phyloP scores from a whole-genome alignment of 805 yeast species.

The Cyberlindnera saturnus region DNA sequence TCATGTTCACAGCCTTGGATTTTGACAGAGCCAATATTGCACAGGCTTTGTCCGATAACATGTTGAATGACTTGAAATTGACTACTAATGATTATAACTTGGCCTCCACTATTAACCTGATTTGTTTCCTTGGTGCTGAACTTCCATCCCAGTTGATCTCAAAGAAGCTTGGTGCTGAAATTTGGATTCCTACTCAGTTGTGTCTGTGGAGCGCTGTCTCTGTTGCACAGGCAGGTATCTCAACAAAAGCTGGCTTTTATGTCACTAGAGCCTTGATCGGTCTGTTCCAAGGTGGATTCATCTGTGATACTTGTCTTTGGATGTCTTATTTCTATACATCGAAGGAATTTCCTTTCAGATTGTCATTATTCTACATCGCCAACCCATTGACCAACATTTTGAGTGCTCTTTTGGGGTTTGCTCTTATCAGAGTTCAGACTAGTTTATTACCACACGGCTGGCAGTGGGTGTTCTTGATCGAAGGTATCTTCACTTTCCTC shows the following conservation, averaged over 20 bases:
- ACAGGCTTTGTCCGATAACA: slow-evolving; percentile 53
- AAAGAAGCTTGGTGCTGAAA: slow-evolving; percentile 58
- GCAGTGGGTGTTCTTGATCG: slow-evolving; percentile 62
- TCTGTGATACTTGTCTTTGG: slow-evolving; percentile 59
- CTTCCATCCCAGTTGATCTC: slow-evolving; percentile 61
- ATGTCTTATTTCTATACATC: slow-evolving; percentile 60
- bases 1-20: slow-evolving; percentile 54
- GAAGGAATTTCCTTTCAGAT: slow-evolving; percentile 50
- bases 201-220: slow-evolving; percentile 52
- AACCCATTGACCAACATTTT: slow-evolving; percentile 40
- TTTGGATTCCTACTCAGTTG: slow-evolving; percentile 57
- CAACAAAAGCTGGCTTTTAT: slow-evolving; percentile 35
- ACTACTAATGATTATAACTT: slow-evolving; percentile 54
- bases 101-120: slow-evolving; percentile 49
- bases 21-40: slow-evolving; percentile 52
- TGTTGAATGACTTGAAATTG: slow-evolving; percentile 30
- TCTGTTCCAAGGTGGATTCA: slow-evolving; percentile 62
- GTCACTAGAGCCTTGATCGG: slow-evolving; percentile 49
- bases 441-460: slow-evolving; percentile 43
- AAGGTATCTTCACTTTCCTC: slow-evolving; percentile 49
- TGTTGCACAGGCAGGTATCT: slow-evolving; percentile 42
- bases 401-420: slow-evolving; percentile 47
- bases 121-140: slow-evolving; percentile 51
- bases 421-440: slow-evolving; percentile 46
- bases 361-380: slow-evolving; percentile 57